These are phyloP conservation scores for Osmozyma mogii DNA, from an alignment of 805 yeast species.

Conservation along the genomic window DNA sequence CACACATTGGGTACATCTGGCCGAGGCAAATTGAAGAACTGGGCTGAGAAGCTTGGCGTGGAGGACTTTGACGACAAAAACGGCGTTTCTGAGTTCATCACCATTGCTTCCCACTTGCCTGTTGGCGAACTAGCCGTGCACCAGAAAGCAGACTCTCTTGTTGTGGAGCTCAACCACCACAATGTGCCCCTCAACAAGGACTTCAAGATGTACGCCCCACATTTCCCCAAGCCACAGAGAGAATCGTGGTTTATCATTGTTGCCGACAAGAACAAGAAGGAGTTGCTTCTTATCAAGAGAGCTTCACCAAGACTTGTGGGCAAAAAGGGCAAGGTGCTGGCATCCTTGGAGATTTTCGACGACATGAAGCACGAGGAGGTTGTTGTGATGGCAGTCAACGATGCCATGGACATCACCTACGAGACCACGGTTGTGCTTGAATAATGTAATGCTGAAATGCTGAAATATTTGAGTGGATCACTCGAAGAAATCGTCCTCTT, in stretches of 20 bases:
- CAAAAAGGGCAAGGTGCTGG: slow-evolving; percentile 30
- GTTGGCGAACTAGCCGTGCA: slow-evolving; percentile 38
- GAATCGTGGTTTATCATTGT: slow-evolving; percentile 87
- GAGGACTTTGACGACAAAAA: slow-evolving; percentile 7
- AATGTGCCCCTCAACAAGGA: slow-evolving; percentile 45
- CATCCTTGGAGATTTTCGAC: slow-evolving; percentile 44
- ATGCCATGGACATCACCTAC: slow-evolving; percentile 55
- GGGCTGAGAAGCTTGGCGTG: slow-evolving; percentile 36
- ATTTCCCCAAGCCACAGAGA: slow-evolving; percentile 83
- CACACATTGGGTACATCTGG: slow-evolving; percentile 37
- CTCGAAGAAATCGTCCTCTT: slow-evolving; percentile 23
- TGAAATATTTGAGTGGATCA: slow-evolving; percentile 2
- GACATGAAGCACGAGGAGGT: slow-evolving; percentile 40
- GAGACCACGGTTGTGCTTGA: slow-evolving; percentile 5
- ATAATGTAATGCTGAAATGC: not conserved
- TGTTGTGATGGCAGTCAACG: slow-evolving; percentile 49
- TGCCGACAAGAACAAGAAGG: slow-evolving; percentile 41
- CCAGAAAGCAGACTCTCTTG: slow-evolving; percentile 32
- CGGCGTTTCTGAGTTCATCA: slow-evolving; percentile 39
- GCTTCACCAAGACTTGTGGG: slow-evolving; percentile 50
- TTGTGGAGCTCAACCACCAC: slow-evolving; percentile 46
- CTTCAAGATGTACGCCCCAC: slow-evolving; percentile 65
- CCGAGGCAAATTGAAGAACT: slow-evolving; percentile 21
- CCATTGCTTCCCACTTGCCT: slow-evolving; percentile 54
- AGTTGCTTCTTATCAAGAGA: slow-evolving; percentile 62